These are phyloP conservation scores for Colletotrichum sp. DNA, from an alignment of 2,329 filamentous ascomycete genomes.

Conservation along the genomic window DNA sequence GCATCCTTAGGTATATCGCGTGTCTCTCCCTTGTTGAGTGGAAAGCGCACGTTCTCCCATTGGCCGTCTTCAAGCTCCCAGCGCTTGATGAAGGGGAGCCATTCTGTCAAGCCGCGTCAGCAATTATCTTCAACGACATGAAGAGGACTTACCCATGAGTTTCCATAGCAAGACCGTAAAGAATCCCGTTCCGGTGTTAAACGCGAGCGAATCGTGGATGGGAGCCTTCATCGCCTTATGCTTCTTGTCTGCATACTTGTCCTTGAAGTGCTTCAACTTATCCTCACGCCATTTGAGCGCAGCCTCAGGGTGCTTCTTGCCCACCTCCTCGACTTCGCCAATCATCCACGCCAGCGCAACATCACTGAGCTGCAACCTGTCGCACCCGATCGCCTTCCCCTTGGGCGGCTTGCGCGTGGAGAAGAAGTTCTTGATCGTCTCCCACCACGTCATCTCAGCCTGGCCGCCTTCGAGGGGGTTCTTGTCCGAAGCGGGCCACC, in stretches of 20 bases:
- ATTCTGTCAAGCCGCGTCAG: constrained; percentile 31
- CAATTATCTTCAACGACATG: rapidly evolving
- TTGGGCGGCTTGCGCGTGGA: constrained; percentile 34
- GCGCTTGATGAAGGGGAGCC: constrained; percentile 42
- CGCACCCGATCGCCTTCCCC: constrained; percentile 31
- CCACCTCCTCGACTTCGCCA: constrained; percentile 47
- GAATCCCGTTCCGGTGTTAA: constrained; percentile 41
- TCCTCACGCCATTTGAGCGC: constrained; percentile 40
- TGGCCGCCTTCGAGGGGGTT: constrained; percentile 27
- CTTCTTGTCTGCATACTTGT: constrained; percentile 30
- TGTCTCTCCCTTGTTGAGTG: constrained; percentile 38
- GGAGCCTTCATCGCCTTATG: constrained; percentile 34
- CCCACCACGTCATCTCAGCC: constrained; percentile 29
- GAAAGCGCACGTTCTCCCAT: constrained; percentile 41
- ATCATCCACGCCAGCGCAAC: constrained; percentile 60
- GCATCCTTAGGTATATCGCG: constrained; percentile 46
- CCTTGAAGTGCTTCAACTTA: constrained; percentile 32
- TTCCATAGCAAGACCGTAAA: constrained; percentile 47
- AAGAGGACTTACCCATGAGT: constrained; percentile 41
- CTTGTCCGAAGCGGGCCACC: constrained; percentile 45
- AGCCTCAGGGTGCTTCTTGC: constrained; percentile 30
- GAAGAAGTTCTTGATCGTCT: constrained; percentile 40
- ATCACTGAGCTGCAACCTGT: constrained; percentile 52
- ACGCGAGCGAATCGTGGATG: constrained; percentile 44
- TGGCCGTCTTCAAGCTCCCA: constrained; percentile 40